phyloP scores from a whole-genome alignment of 768 basidiomycete species.

The Gymnopilus junonius region DNA sequence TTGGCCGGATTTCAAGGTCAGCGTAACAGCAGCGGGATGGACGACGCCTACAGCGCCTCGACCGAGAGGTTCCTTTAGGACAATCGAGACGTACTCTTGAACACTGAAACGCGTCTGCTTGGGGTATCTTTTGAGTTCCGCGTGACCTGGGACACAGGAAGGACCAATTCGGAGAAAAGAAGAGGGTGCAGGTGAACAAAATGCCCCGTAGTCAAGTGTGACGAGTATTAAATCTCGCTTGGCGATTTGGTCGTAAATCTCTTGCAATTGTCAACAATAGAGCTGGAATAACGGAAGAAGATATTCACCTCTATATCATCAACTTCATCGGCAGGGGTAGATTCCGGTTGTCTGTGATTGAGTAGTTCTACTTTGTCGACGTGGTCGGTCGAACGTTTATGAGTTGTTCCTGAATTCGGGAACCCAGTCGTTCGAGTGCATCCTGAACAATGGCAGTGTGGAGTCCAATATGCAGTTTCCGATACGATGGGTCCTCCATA shows the following conservation, averaged over 20 bases:
- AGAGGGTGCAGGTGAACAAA: conserved; percentile 3
- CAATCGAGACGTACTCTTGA: neutral
- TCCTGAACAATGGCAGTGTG: conserved; percentile 12
- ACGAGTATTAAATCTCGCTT: neutral
- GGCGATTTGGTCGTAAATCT: neutral
- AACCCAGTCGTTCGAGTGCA: neutral
- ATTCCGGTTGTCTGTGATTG: neutral
- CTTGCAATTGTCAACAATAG: neutral
- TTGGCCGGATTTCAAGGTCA: neutral
- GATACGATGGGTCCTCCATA: conserved; percentile 9
- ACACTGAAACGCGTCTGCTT: neutral
- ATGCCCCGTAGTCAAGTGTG: conserved; percentile 2
- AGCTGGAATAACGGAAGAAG: neutral
- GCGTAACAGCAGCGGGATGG: conserved; percentile 4
- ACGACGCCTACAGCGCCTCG: conserved; percentile 14
- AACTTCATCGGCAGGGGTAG: neutral
- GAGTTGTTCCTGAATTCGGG: neutral
- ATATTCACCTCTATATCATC: neutral
- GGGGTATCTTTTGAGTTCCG: neutral
- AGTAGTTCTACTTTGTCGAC: neutral
- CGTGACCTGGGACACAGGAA: neutral
- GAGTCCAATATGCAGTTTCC: conserved; percentile 18
- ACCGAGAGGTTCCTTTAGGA: conserved; percentile 5
- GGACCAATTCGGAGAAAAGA: conserved; percentile 10
- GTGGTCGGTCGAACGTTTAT: neutral